A percentile compares a stretch with the other conserved stretches of the same genome.
Conservation (phyloP, 202 grass and related monocot genomes). For the Saccharum hybrid region DNA sequence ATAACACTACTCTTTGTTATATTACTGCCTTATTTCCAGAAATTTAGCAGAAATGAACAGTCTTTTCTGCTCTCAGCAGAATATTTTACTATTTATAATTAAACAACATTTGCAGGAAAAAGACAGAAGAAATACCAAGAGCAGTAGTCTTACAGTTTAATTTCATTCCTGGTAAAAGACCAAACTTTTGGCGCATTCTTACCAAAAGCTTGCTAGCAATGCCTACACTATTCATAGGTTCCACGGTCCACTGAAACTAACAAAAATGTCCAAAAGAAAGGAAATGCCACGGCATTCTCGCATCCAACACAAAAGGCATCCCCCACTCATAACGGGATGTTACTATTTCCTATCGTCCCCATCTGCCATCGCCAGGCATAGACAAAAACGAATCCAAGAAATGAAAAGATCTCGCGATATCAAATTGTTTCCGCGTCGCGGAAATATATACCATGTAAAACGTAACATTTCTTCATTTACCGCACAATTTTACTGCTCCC, state of each 20-base stretch:
- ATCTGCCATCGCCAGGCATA: constrained; percentile 5
- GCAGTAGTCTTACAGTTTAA: neutral
- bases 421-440: neutral
- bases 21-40: neutral
- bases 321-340: constrained; percentile 45
- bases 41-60: constrained; percentile 13
- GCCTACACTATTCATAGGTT: constrained; percentile 44
- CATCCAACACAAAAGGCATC: constrained; percentile 39
- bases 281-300: constrained; percentile 40
- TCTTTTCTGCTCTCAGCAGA: neutral
- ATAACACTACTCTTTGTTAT: neutral
- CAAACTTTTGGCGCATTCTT: constrained; percentile 22
- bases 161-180: neutral
- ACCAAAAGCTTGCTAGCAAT: constrained; percentile 25
- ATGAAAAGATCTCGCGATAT: constrained; percentile 1
- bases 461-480: constrained; percentile 21
- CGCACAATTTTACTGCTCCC: constrained; percentile 8
- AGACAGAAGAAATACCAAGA: neutral
- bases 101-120: neutral
- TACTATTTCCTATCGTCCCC: constrained; percentile 22
- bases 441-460: constrained; percentile 18
- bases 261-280: constrained; percentile 37
- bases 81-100: neutral
- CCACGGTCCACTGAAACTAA: constrained; percentile 47
- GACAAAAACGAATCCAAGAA: neutral